Evolutionary conservation across 106 monocot genomes (phyloP), one percentile per base, ranked within the genome.

Genomic region (Acorus gramineus): DNA sequence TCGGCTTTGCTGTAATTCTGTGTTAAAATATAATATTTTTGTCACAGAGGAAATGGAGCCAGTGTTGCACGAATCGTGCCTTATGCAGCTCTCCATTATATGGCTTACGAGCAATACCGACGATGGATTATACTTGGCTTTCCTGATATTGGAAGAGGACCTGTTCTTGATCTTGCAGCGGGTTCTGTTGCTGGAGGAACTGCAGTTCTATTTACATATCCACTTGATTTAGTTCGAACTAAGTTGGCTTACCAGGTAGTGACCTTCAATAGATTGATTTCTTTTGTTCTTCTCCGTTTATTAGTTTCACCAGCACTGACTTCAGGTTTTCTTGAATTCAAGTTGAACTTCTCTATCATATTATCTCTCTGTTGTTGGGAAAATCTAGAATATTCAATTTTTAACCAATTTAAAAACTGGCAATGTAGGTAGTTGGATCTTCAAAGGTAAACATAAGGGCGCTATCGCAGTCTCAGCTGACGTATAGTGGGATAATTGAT

Each of bases 111-210:
- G 69, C 84, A 78, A 48, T 95, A 95, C 67, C 74, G 90, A 3
- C 72, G 73, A 51, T 95, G 78, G 84, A 84, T 95, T 46, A 59
- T 95, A 76, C 82, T 84, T 72, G 90, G 90, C 60, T 85, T 67
- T 73, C 63, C 90, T 28, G 71, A 74, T 43, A 44, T 95, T 14
- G 90, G 90, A 47, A 84, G 75, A 7, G 95, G 95, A 63, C 80
- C 95, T 45, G 49, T 85, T 55, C 57, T 95, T 53, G 95, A 95
- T 82, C 81, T 95, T 51, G 74, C 90, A 58, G 95, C 95, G 76
- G 95, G 95, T 64, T 95, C 95, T 9, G 84, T 87, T 43, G 86
- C 95, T 50, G 95, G 95, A 66, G 95, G 87, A 49, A 95, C 95
- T 70, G 95, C 95, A 57, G 95, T 95, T 74, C 67, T 95, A 8